A percentile compares a stretch with the other conserved stretches of the same genome.
phyloP scores from a whole-genome alignment of 2,329 filamentous ascomycete genomes.

The Curvularia spicifera region DNA sequence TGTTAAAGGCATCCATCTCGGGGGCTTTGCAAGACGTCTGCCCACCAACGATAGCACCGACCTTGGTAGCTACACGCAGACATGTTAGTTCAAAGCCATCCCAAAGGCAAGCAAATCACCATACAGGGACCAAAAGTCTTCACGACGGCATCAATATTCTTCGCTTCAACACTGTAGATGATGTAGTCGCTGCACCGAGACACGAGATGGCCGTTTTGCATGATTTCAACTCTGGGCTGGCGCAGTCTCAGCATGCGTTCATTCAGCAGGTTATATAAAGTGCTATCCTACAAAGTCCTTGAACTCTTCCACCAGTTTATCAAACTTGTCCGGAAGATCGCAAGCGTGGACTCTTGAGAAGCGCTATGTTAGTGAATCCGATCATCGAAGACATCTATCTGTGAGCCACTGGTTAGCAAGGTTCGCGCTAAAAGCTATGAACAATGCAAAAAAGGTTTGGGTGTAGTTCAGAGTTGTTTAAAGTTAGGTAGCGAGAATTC shows the following conservation, averaged over 20 bases:
- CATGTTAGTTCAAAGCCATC: slow-evolving; percentile 16
- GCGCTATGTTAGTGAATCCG: slow-evolving; percentile 30
- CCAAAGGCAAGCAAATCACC: slow-evolving; percentile 42
- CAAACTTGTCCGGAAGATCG: slow-evolving; percentile 88
- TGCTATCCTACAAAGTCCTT: slow-evolving; percentile 76
- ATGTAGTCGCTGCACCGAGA: slow-evolving; percentile 97
- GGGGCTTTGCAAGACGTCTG: slow-evolving; percentile 98
- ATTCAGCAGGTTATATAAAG: slow-evolving; percentile 47
- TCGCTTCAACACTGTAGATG: slow-evolving; percentile 97
- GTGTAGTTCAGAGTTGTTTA: slow-evolving; percentile 77
- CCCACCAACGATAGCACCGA: slow-evolving; percentile 92
- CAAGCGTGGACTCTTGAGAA: slow-evolving; percentile 84
- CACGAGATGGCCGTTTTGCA: slow-evolving; percentile 92
- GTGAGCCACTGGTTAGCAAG: slow-evolving; percentile 45
- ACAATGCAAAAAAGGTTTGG: slow-evolving; percentile 23
- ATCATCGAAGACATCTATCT: slow-evolving; percentile 31
- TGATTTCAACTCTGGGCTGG: slow-evolving; percentile 82
- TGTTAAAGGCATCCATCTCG: slow-evolving; percentile 92
- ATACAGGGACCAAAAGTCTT: slow-evolving; percentile 91
- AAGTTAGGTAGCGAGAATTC: slow-evolving; percentile 97
- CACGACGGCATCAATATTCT: slow-evolving; percentile 85
- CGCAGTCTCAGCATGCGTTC: slow-evolving; percentile 53
- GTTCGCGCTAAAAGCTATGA: slow-evolving; percentile 26
- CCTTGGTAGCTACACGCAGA: slow-evolving; percentile 76
- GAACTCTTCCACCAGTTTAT: slow-evolving; percentile 81